Base-by-base conservation (phyloP, 768 basidiomycete genomes). In the Hericium erinaceus region DNA sequence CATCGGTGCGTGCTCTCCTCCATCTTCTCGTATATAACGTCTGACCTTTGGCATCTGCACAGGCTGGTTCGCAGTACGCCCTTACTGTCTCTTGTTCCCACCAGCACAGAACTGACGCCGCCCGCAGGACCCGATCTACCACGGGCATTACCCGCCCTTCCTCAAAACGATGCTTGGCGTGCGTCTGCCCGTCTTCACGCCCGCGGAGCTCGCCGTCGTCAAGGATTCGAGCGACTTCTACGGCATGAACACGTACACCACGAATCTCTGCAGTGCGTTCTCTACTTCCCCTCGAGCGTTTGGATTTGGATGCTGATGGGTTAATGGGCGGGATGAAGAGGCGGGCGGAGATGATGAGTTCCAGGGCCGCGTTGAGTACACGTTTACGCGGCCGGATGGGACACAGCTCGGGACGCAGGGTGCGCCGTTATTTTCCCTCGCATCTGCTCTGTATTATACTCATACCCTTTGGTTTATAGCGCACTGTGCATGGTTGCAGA, bases 191-290 rank as follows among this genome's bases (percentile, higher is more conserved):
- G 72, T 74, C 46, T 83, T 81, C 64, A 81, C 83, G 3, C 65
- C 74, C n/a, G 82, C 80, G 51, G 84, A 87, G 64, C 66, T 77
- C 61, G 72, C 71, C 2, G 65, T 87, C 56, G 83, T 87, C 53
- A 80, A 80, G 60, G 82, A 80, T 55, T 87, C 83, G 15, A 83
- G 83, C 4, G 85, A 85, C 64, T 87, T 86, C 68, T 85, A 85
- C 65, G 85, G 84, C 57, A 86, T 86, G 83, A 87, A 86, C 69
- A 84, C 85, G 2, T 87, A 87, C 68, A 85, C 84, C 11, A 85
- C 84, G 22, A 82, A 85, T 65, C 77, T 87, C 44, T 68, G 68
- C 64, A 69, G 69, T 70, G 54, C 50, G 68, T 67, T 38, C 24
- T 33, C 41, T 41, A 4, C 40, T 20, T 24, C 37, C 37, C 54